Evolutionary conservation across 2,329 filamentous ascomycete species (phyloP), one percentile per base, ranked within the genome.

Genomic region (Spiromastix sp.): DNA sequence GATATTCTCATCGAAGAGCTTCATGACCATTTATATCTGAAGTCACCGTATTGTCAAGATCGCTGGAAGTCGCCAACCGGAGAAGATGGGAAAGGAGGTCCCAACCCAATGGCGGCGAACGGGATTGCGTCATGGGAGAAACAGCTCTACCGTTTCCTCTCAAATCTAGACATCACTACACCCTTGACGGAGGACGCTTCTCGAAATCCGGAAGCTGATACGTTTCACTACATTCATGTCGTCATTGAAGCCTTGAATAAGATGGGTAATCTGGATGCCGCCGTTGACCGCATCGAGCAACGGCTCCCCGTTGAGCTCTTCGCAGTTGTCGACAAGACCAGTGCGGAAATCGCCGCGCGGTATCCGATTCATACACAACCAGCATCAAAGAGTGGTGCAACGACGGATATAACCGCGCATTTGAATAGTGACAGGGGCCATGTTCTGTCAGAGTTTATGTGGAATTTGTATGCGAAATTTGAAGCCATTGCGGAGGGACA

Each of bases 1-100:
- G 91, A 98, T 52, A 96, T 96, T 35, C 59, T 98, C 37, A 79
- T 96, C n/a, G 91, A 98, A 56, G 91, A 98, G 59, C 68, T 98
- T 21, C 91, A 98, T 55, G 91, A 93, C 55, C 91, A 98, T 60
- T 70, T 98, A 3, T 98, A 98, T 54, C 75, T 98, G 25, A 96
- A 96, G 56, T 96, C 89, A 3, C 91, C 89, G 0, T 98, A 98
- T 55, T 96, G 89, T 54, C 86, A 94, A 54, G 85, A 94, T 55
- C 72, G 91, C 46, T 98, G 91, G 91, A 93, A 93, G 59, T 74
- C 73, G 39, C 75, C 93, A 40, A 46, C 41, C 5, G 46, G 52
- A 3, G 60, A 64, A 13, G 54, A 52, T 26, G 59, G 59, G 21
- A 44, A 44, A 36, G 37, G 36, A 32, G 42, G 42, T 27, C 40